Percentiles rank a stretch among this genome's conserved stretches.
Evolutionary conservation across 495 filamentous ascomycete species (phyloP).

Genomic region (Aspergillus coremiiformis): DNA sequence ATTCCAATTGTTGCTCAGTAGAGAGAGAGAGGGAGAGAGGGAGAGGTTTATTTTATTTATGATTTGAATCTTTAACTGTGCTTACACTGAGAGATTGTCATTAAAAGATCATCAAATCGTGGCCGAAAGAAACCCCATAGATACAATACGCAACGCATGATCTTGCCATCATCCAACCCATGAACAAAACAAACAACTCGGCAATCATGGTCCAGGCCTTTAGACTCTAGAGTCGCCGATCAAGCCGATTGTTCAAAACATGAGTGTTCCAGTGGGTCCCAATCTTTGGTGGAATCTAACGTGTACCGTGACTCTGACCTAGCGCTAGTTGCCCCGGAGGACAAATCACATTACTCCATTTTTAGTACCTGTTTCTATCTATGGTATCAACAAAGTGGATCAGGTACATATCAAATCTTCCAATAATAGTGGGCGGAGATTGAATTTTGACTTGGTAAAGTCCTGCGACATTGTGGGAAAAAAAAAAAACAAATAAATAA

Average conservation of each 20-base stretch:
- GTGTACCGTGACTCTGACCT: no score
- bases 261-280: background rate
- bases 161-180: background rate
- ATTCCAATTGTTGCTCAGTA: no score
- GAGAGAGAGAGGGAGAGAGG: no score
- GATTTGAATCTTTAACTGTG: no score
- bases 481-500: no score
- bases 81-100: no score
- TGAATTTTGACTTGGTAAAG: background rate
- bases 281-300: background rate
- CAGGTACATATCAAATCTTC: conserved; percentile 6
- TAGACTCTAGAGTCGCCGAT: conserved; percentile 1
- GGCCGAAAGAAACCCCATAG: no score
- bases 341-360: conserved; percentile 10
- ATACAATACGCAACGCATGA: background rate
- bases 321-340: background rate
- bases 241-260: conserved; percentile 10
- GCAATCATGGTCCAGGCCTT: conserved; percentile 4
- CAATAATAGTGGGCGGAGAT: conserved; percentile 4
- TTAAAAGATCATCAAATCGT: no score
- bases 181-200: background rate
- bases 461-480: no score
- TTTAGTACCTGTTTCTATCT: conserved; percentile 11
- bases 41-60: no score
- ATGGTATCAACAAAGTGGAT: conserved; percentile 8